Evolutionary conservation across 345 rosid genomes (phyloP).

Genomic region (Brassica nigra): DNA sequence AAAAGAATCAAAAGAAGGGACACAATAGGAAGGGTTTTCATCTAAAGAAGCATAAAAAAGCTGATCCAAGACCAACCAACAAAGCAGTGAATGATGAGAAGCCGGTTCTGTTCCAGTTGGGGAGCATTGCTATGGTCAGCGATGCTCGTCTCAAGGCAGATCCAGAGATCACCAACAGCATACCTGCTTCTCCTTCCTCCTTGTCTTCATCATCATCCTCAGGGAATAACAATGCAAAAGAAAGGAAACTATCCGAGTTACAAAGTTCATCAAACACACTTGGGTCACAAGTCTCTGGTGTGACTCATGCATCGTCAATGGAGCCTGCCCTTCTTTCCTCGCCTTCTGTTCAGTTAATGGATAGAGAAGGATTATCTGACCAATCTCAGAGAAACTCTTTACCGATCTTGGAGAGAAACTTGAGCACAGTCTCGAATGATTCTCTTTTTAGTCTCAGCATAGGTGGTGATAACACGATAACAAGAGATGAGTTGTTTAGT

Average conservation of each 20-base stretch:
- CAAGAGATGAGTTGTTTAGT: constrained; percentile 42
- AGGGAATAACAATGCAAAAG: constrained; percentile 17
- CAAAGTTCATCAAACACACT: constrained; percentile 37
- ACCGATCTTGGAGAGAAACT: constrained; percentile 30
- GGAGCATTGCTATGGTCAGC: constrained; percentile 35
- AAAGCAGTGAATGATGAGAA: constrained; percentile 26
- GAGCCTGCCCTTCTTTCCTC: constrained; percentile 22
- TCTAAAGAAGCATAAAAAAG: constrained; percentile 36
- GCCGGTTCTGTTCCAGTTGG: constrained; percentile 38
- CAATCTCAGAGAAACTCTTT: constrained; percentile 14
- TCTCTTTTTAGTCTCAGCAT: constrained; percentile 50
- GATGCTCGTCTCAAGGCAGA: constrained; percentile 27
- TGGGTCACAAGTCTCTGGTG: constrained; percentile 48
- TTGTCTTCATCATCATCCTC: constrained; percentile 33
- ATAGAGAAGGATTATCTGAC: constrained; percentile 46
- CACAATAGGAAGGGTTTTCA: constrained; percentile 27
- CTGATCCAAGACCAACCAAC: constrained; percentile 21
- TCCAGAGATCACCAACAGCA: constrained; percentile 28
- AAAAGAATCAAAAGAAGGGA: constrained; percentile 34
- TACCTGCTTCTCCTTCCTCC: constrained; percentile 27
- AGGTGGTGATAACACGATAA: constrained; percentile 34
- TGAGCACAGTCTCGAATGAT: constrained; percentile 45
- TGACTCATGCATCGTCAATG: constrained; percentile 42
- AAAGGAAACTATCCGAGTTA: constrained; percentile 27
- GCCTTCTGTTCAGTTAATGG: constrained; percentile 70